phyloP scores from a whole-genome alignment of 2,329 filamentous ascomycete genomes.

The Fusarium longipes region DNA sequence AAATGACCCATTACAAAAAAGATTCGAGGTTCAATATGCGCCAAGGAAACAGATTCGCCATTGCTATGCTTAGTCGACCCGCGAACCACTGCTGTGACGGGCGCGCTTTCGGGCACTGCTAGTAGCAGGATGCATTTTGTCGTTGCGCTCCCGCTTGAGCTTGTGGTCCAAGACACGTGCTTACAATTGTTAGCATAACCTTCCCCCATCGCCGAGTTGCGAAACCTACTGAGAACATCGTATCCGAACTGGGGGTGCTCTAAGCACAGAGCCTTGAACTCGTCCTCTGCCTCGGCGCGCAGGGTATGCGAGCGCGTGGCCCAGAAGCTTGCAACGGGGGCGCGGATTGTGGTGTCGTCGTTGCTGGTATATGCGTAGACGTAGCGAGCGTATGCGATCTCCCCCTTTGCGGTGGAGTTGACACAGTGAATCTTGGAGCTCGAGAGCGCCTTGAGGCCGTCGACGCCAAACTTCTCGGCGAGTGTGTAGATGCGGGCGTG shows the following conservation, averaged over 20 bases:
- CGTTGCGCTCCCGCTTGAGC: slow-evolving; percentile 71
- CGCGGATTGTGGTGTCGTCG: slow-evolving; percentile 40
- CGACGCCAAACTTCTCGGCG: slow-evolving; percentile 79
- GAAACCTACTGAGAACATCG: slow-evolving; percentile 81
- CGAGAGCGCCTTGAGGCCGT: slow-evolving; percentile 77
- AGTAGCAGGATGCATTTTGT: slow-evolving; percentile 65
- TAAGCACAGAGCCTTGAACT: slow-evolving; percentile 86
- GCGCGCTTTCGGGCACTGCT: slow-evolving; percentile 67
- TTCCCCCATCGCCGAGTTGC: accelerated
- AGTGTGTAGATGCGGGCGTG: slow-evolving; percentile 92
- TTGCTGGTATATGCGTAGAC: slow-evolving; percentile 39
- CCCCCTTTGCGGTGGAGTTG: slow-evolving; percentile 86
- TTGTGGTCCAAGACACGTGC: slow-evolving; percentile 74
- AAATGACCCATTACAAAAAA: slow-evolving; percentile 23
- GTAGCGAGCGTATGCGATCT: slow-evolving; percentile 88
- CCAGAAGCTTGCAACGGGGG: slow-evolving; percentile 44
- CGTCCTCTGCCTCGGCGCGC: slow-evolving; percentile 84
- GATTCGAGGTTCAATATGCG: background rate
- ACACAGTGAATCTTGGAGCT: slow-evolving; percentile 93
- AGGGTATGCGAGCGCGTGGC: slow-evolving; percentile 70
- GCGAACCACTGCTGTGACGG: slow-evolving; percentile 60
- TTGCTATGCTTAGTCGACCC: slow-evolving; percentile 21
- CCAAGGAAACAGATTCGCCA: too few relatives aligned
- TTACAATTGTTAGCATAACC: slow-evolving; percentile 47
- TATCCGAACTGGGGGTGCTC: slow-evolving; percentile 93